phyloP scores from a whole-genome alignment of 345 rosid species.

The Populus euphratica region DNA sequence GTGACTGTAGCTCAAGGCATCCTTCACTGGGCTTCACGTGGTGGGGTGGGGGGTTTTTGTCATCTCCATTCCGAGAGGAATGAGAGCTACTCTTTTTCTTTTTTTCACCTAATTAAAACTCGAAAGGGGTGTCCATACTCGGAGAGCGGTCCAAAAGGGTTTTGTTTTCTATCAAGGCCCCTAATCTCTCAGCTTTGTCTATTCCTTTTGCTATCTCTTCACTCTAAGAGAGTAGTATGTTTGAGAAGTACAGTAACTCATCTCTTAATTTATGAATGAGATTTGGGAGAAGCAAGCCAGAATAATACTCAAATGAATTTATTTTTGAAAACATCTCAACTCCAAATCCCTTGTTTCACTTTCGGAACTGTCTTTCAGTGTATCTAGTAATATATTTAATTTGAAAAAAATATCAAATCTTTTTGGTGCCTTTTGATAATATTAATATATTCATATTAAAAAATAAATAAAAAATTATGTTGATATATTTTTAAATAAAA shows the following conservation, averaged over 20 bases:
- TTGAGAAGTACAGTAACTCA: not conserved
- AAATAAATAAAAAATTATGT: too few relatives aligned
- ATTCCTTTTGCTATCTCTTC: not conserved
- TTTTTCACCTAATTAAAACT: conserved; percentile 20
- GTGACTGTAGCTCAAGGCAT: conserved; percentile 36
- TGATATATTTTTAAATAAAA: too few relatives aligned
- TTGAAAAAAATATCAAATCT: too few relatives aligned
- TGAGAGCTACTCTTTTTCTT: conserved; percentile 21
- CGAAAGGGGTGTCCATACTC: conserved; percentile 9
- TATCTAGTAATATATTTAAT: accelerated
- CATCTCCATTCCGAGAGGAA: conserved; percentile 5
- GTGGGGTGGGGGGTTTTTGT: conserved; percentile 25
- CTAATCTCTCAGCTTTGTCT: not conserved
- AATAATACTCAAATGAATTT: too few relatives aligned
- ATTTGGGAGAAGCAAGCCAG: too few relatives aligned
- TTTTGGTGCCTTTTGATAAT: too few relatives aligned
- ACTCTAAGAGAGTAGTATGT: not conserved
- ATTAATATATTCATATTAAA: too few relatives aligned
- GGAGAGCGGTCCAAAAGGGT: conserved; percentile 28
- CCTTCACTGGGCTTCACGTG: conserved; percentile 35
- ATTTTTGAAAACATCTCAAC: too few relatives aligned
- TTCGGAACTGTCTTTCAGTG: too few relatives aligned
- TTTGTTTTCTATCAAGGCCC: conserved; percentile 1
- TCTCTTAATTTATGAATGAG: not conserved
- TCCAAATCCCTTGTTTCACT: too few relatives aligned